phyloP scores from a whole-genome alignment of 257 asterid genomes.

The Hygrophila difformis region DNA sequence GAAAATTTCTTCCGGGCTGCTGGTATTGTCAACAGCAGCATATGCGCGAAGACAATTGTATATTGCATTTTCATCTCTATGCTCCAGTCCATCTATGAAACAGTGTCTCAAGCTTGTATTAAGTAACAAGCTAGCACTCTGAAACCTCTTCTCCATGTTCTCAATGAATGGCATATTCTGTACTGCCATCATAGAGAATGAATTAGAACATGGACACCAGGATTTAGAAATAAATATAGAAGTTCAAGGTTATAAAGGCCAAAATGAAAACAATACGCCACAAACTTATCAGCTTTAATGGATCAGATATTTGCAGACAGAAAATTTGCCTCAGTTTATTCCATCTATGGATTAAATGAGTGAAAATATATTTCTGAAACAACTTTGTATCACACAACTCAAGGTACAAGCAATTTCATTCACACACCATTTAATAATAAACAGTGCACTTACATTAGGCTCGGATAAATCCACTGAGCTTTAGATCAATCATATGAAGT shows the following conservation, averaged over 20 bases:
- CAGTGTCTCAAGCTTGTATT: slow-evolving; percentile 86
- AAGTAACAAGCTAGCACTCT: slow-evolving; percentile 61
- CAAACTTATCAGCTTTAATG: slow-evolving; percentile 1
- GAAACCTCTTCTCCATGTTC: slow-evolving; percentile 95
- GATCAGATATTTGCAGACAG: not conserved
- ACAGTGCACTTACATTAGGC: too few species aligned
- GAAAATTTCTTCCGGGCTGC: slow-evolving; percentile 80
- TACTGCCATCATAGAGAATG: slow-evolving; percentile 45
- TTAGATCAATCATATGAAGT: too few species aligned
- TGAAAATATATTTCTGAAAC: too few species aligned
- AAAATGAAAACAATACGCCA: not conserved
- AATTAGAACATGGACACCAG: slow-evolving; percentile 25
- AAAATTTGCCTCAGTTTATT: slow-evolving; percentile 2
- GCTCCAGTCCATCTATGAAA: slow-evolving; percentile 84
- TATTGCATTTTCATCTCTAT: slow-evolving; percentile 76
- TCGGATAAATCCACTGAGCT: too few species aligned
- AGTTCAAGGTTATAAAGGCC: slow-evolving; percentile 10
- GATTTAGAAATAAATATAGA: not conserved
- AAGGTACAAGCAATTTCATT: too few species aligned
- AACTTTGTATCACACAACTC: too few species aligned
- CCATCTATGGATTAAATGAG: too few species aligned
- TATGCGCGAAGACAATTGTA: slow-evolving; percentile 96
- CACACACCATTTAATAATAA: too few species aligned
- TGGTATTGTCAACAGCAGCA: slow-evolving; percentile 90
- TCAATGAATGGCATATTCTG: slow-evolving; percentile 94